Percentiles rank a stretch among this genome's conserved stretches.
Conservation (phyloP, 148 eudicot genomes). For the Rhododendron mucronatum region DNA sequence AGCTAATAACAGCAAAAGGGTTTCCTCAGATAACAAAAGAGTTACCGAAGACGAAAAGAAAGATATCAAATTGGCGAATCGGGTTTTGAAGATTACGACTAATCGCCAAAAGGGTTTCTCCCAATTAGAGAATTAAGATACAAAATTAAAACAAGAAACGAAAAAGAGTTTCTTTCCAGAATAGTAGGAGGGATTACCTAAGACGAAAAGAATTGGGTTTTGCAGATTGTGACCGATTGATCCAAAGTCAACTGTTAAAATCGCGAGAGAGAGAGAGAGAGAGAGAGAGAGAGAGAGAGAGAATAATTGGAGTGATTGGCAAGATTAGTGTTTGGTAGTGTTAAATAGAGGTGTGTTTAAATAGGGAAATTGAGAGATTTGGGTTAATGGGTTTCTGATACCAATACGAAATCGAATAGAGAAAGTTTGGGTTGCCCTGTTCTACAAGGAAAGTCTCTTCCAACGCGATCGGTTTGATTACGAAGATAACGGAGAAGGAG, state of each 20-base stretch:
- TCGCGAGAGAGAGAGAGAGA: neutral
- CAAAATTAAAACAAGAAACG: neutral
- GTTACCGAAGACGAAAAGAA: neutral
- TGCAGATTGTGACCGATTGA: constrained; percentile 8
- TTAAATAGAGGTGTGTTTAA: neutral
- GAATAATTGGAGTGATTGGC: neutral
- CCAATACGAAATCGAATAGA: constrained; percentile 10
- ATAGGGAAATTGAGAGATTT: neutral
- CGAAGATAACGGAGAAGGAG: neutral
- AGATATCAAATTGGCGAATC: neutral
- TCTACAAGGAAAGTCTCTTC: neutral
- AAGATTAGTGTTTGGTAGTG: neutral
- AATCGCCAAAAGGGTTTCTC: neutral
- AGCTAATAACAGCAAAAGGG: neutral
- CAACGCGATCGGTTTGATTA: neutral
- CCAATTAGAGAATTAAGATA: neutral
- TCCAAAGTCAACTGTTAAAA: no score
- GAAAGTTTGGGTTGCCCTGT: neutral
- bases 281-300: neutral
- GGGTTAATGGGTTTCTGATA: constrained; percentile 4
- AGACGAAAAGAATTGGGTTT: constrained; percentile 17
- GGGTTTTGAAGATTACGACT: neutral
- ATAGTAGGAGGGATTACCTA: constrained; percentile 10
- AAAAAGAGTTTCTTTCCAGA: constrained; percentile 3
- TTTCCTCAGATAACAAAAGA: neutral